Evolutionary conservation across 768 basidiomycete genomes (phyloP).

Genomic region (Russula foetens): DNA sequence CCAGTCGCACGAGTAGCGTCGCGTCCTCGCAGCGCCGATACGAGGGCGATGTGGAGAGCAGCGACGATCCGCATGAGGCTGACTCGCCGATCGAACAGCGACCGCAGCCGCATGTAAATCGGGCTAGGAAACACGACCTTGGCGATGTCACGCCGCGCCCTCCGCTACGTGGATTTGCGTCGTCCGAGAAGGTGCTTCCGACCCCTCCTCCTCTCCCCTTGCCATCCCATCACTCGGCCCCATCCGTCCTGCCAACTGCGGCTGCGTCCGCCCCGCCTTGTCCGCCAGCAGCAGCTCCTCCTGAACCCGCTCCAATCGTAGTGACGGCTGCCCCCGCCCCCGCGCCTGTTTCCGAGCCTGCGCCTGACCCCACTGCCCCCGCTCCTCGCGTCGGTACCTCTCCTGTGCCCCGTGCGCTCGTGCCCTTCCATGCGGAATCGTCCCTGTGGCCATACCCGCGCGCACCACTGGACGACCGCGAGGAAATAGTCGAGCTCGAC

Average conservation of each 20-base stretch:
- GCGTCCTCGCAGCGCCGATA: conserved; percentile 28
- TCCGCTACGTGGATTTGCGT: conserved; percentile 22
- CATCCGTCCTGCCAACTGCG: not conserved
- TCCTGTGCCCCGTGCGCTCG: conserved; percentile 28
- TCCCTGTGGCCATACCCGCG: too few species aligned
- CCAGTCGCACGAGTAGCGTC: conserved; percentile 30
- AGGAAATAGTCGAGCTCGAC: conserved; percentile 68
- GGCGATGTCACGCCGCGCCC: conserved; percentile 59
- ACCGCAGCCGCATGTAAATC: conserved; percentile 3
- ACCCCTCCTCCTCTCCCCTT: not conserved
- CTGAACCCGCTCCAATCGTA: too few species aligned
- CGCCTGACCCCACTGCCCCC: too few species aligned
- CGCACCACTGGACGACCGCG: conserved; percentile 36
- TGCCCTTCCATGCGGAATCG: conserved; percentile 59
- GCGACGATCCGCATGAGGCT: conserved; percentile 23
- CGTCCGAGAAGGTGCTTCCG: conserved; percentile 7
- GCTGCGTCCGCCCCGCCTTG: conserved; percentile 5
- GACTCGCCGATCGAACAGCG: conserved; percentile 20
- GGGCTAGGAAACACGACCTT: conserved; percentile 15
- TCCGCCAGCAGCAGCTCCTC: not conserved
- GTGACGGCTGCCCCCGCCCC: too few species aligned
- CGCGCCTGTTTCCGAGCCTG: too few species aligned
- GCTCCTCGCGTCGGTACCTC: not conserved
- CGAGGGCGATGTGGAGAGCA: conserved; percentile 31
- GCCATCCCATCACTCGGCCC: conserved; percentile 13